Percentiles rank a stretch among this genome's conserved stretches.
Conservation (phyloP, 495 filamentous ascomycete species). For the Symbiotaphrina buchneri region DNA sequence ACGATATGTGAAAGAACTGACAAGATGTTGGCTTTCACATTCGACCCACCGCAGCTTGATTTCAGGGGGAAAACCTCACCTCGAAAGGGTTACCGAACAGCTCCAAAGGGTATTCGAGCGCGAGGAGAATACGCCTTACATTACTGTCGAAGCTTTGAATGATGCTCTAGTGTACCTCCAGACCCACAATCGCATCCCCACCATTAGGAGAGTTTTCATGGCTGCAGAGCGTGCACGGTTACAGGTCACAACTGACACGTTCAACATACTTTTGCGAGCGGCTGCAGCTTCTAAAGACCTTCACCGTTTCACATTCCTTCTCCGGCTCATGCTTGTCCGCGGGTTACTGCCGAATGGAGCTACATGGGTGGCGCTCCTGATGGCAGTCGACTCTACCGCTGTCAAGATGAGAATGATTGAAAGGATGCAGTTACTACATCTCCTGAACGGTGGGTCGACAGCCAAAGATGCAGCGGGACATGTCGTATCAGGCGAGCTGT, state of each 20-base stretch:
- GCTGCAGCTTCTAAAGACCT: conserved; percentile 1
- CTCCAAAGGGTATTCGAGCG: background rate
- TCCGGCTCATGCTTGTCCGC: conserved; percentile 4
- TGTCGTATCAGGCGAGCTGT: conserved; percentile 1
- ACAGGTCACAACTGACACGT: conserved; percentile 1
- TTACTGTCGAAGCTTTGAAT: conserved; percentile 2
- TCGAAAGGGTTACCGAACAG: background rate
- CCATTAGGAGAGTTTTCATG: background rate
- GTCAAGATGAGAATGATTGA: background rate
- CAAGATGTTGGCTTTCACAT: conserved; percentile 1
- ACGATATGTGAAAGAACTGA: background rate
- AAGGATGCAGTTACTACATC: conserved; percentile 1
- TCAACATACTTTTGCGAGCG: conserved; percentile 4
- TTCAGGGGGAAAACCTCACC: background rate
- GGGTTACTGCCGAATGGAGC: conserved; percentile 1
- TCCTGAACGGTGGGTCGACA: background rate
- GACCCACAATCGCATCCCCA: background rate
- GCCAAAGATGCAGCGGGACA: conserved; percentile 1
- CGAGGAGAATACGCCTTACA: background rate
- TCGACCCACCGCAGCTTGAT: background rate
- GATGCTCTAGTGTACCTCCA: conserved; percentile 1
- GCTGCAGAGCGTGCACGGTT: background rate
- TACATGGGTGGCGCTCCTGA: conserved; percentile 4
- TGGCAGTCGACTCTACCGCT: conserved; percentile 1
- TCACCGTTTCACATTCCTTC: conserved; percentile 3